These are phyloP conservation scores for Leishmania aethiopica DNA, from an alignment of 208 protist species.

Conservation along the genomic window DNA sequence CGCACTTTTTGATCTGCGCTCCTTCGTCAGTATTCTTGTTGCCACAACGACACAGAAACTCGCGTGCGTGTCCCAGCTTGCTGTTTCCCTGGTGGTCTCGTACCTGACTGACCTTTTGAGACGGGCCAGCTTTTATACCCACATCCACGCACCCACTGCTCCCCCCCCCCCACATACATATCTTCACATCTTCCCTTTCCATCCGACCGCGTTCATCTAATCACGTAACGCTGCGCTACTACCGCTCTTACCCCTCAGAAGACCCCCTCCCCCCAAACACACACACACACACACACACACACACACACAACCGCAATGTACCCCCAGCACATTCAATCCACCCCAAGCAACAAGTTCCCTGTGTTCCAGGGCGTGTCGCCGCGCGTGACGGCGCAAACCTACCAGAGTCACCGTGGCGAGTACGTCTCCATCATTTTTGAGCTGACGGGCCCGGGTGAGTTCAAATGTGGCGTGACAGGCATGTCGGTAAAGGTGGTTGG, in stretches of 20 bases:
- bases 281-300: background rate
- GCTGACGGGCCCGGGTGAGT: slow-evolving; percentile 75
- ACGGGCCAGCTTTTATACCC: background rate
- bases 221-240: background rate
- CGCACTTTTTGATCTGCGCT: background rate
- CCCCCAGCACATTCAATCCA: slow-evolving; percentile 24
- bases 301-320: slow-evolving; percentile 25
- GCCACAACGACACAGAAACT: background rate
- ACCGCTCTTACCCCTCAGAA: background rate
- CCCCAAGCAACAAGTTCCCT: slow-evolving; percentile 48
- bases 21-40: background rate
- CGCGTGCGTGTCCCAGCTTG: background rate
- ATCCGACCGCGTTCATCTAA: background rate
- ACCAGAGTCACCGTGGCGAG: slow-evolving; percentile 73
- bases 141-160: background rate
- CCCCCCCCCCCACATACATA: background rate
- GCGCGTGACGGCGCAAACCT: slow-evolving; percentile 74
- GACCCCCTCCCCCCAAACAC: background rate
- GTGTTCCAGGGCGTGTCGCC: slow-evolving; percentile 83
- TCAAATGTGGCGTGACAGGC: slow-evolving; percentile 69
- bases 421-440: slow-evolving; percentile 87
- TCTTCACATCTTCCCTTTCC: background rate
- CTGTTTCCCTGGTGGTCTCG: background rate
- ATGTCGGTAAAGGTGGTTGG: slow-evolving; percentile 64
- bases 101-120: background rate